These are phyloP conservation scores for Leccinum sublutescens DNA, from an alignment of 768 basidiomycete species.

Conservation along the genomic window DNA sequence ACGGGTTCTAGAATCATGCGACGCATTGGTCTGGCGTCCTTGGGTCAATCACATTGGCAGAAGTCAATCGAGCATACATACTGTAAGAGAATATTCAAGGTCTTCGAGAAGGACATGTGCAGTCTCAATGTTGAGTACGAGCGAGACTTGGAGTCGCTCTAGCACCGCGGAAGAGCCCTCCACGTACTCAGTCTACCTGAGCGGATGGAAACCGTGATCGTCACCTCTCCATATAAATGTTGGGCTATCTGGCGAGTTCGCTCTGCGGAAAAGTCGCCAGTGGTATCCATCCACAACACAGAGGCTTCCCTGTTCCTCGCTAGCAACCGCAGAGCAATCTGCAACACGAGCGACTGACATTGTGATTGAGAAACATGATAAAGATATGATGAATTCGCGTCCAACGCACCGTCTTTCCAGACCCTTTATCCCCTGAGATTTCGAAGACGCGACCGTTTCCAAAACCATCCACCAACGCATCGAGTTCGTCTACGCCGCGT, in stretches of 20 bases:
- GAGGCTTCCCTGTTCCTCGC: conserved; percentile 33
- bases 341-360: conserved; percentile 57
- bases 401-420: conserved; percentile 65
- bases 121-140: conserved; percentile 58
- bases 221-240: conserved; percentile 26
- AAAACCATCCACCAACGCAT: conserved; percentile 51
- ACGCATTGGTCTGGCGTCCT: conserved; percentile 10
- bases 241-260: conserved; percentile 41
- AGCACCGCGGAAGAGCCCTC: conserved; percentile 38
- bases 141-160: conserved; percentile 56
- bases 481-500: conserved; percentile 47
- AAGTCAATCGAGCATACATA: conserved; percentile 14
- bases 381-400: background rate
- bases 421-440: conserved; percentile 61
- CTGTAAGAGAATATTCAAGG: conserved; percentile 32
- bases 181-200: conserved; percentile 4
- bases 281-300: conserved; percentile 71
- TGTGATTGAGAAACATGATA: conserved; percentile 1
- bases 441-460: conserved; percentile 57
- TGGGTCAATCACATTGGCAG: conserved; percentile 2
- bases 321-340: conserved; percentile 57
- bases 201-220: conserved; percentile 8
- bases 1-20: conserved; percentile 26
- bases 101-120: conserved; percentile 50
- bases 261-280: conserved; percentile 61